Percentiles rank a stretch among this genome's conserved stretches.
These are phyloP conservation scores for Diplotaxis tenuifolia DNA, from an alignment of 345 rosid genomes.

Conservation along the genomic window DNA sequence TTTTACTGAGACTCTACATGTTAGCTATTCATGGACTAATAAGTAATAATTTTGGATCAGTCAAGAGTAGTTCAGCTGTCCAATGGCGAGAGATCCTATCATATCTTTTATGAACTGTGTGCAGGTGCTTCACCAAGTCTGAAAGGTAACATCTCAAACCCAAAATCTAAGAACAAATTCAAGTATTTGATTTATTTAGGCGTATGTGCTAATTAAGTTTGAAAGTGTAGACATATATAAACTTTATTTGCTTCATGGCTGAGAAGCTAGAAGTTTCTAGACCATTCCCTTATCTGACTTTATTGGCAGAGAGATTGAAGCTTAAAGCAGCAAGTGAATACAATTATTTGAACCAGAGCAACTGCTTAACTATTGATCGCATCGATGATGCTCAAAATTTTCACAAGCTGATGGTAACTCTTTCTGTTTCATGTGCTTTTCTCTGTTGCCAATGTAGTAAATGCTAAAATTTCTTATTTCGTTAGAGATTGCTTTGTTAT, in stretches of 20 bases:
- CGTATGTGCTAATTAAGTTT: not conserved
- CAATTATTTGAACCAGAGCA: slow-evolving; percentile 81
- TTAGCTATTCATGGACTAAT: slow-evolving; percentile 26
- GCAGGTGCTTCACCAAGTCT: slow-evolving; percentile 82
- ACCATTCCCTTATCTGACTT: not conserved
- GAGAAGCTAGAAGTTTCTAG: not conserved
- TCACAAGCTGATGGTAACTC: slow-evolving; percentile 61
- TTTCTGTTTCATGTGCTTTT: not conserved
- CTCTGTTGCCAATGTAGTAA: not conserved
- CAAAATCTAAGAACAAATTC: not conserved
- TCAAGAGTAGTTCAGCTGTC: slow-evolving; percentile 86
- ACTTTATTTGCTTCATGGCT: not conserved
- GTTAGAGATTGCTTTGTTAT: not conserved
- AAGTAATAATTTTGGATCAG: slow-evolving; percentile 47
- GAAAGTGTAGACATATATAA: slow-evolving; percentile 1
- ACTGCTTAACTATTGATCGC: slow-evolving; percentile 65
- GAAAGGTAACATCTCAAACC: slow-evolving; percentile 53
- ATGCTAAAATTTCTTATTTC: not conserved
- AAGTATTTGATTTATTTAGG: not conserved
- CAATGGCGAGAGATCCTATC: slow-evolving; percentile 82
- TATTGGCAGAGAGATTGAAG: slow-evolving; percentile 65
- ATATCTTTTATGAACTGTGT: slow-evolving; percentile 82
- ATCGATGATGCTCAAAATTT: slow-evolving; percentile 68
- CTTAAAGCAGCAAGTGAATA: slow-evolving; percentile 73
- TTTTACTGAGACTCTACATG: slow-evolving; percentile 25